Evolutionary conservation across 768 basidiomycete genomes (phyloP), one percentile per base, ranked within the genome.

Genomic region (Mycena galericulata): DNA sequence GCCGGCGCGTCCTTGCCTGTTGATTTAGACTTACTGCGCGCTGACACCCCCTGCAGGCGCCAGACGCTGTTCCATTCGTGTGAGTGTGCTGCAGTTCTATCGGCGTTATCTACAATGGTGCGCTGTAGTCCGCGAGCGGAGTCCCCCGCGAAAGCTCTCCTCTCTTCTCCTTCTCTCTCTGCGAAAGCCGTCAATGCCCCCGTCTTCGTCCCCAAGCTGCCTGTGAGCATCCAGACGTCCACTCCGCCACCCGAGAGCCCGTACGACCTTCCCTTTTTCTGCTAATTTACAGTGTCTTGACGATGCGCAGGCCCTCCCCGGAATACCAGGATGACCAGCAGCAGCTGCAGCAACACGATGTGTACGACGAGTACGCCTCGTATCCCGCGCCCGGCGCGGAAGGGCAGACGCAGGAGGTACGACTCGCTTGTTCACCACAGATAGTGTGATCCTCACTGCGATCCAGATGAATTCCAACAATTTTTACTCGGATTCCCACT

Each of bases 131-230:
- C 81, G 59, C 79, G 74, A 58, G 78, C 84, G n/a, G 84, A 86
- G 47, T 85, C 87, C 22, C 85, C 88, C 32, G 76, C 81, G 36
- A 73, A 74, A 57, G n/a, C n/a, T n/a, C 73, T 75, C 22, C 29
- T 61, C 50, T 78, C 12, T 69, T 78, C 12, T 69, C 83, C 17
- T 75, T 85, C 79, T 4, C 79, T 85, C 15, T 85, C 88, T 3
- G 85, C 90, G 47, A 87, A 92, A 69, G 92, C 92, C 4, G 86
- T 94, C 60, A 92, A 95, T 76, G 94, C 94, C 1, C 93, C 94
- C 38, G 89, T 95, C 46, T 96, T 96, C 68, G 88, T 96, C 24
- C 94, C 94, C 22, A 94, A 92, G 77, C 81, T 29, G 70, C 79
- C 34, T 65, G 75, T 64, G 70, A 78, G 73, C 79, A 27, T 77